These are phyloP conservation scores for Sphagnum tenellum DNA, from an alignment of 225 moss, liverwort and hornwort genomes.

Conservation along the genomic window DNA sequence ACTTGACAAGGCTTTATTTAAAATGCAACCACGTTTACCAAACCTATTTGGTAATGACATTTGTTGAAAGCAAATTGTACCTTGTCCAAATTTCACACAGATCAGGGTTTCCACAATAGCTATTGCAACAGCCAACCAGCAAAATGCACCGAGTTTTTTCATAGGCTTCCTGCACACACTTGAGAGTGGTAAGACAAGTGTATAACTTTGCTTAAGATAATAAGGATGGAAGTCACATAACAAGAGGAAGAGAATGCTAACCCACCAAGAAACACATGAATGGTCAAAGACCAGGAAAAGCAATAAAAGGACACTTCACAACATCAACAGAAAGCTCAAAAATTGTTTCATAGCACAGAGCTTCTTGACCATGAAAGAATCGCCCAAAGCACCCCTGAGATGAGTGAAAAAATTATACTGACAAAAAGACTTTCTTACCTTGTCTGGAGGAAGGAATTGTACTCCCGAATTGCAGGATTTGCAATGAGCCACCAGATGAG, in stretches of 20 bases:
- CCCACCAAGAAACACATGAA: slow-evolving; percentile 20
- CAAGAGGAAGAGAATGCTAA: background rate
- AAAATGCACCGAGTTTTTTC: slow-evolving; percentile 73
- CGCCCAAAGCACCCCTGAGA: background rate
- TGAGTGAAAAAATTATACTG: background rate
- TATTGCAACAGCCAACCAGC: slow-evolving; percentile 77
- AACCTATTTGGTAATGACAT: background rate
- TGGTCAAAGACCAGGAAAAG: slow-evolving; percentile 2
- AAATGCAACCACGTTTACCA: background rate
- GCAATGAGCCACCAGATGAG: slow-evolving; percentile 93
- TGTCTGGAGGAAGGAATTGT: slow-evolving; percentile 80
- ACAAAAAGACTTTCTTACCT: slow-evolving; percentile 22
- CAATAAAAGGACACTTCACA: background rate
- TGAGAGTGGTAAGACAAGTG: slow-evolving; percentile 1
- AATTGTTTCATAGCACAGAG: background rate
- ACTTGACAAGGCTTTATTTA: background rate
- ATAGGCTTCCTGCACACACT: slow-evolving; percentile 49
- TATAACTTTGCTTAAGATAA: background rate
- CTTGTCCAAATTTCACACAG: slow-evolving; percentile 78
- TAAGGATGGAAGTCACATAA: background rate
- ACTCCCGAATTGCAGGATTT: slow-evolving; percentile 87
- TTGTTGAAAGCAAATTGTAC: slow-evolving; percentile 15
- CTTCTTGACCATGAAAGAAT: background rate
- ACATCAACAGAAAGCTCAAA: background rate
- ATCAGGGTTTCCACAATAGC: slow-evolving; percentile 72